phyloP scores from a whole-genome alignment of 2,329 filamentous ascomycete species.

The Didymella sp. region DNA sequence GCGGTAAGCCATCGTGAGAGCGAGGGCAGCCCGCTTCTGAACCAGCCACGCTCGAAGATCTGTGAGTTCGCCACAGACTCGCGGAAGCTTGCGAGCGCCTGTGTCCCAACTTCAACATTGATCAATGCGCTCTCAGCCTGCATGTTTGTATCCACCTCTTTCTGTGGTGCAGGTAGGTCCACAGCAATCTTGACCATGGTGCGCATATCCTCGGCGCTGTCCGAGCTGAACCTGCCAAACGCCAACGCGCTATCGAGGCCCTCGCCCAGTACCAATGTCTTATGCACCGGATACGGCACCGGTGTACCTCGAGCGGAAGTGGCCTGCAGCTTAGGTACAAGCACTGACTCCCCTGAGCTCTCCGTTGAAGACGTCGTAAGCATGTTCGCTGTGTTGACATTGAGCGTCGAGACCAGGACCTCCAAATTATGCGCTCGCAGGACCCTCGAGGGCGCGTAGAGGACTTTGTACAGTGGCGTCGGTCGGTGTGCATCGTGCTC shows the following conservation, averaged over 20 bases:
- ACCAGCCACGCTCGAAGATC: conserved; percentile 77
- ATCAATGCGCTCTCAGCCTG: conserved; percentile 54
- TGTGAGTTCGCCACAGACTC: conserved; percentile 72
- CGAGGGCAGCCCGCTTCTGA: conserved; percentile 70
- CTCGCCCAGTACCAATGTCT: conserved; percentile 74
- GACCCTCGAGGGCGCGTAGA: conserved; percentile 68
- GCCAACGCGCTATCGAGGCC: conserved; percentile 73
- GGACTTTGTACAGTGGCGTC: conserved; percentile 64
- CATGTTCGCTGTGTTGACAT: conserved; percentile 52
- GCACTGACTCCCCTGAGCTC: conserved; percentile 67
- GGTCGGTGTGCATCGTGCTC: conserved; percentile 55
- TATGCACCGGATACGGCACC: conserved; percentile 83
- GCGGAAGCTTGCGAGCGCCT: conserved; percentile 72
- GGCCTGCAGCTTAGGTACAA: conserved; percentile 77
- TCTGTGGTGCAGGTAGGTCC: conserved; percentile 58
- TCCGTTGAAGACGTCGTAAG: conserved; percentile 37
- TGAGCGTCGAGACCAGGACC: conserved; percentile 63
- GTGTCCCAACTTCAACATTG: conserved; percentile 67
- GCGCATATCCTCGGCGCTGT: conserved; percentile 49
- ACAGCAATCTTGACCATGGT: conserved; percentile 63
- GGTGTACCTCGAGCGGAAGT: conserved; percentile 69
- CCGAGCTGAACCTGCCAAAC: conserved; percentile 52
- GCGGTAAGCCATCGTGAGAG: conserved; percentile 69
- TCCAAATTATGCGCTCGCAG: conserved; percentile 70
- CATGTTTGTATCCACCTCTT: conserved; percentile 41